Evolutionary conservation across 73 alveolate genomes (phyloP).

Genomic region (Paramecium pentaurelia): DNA sequence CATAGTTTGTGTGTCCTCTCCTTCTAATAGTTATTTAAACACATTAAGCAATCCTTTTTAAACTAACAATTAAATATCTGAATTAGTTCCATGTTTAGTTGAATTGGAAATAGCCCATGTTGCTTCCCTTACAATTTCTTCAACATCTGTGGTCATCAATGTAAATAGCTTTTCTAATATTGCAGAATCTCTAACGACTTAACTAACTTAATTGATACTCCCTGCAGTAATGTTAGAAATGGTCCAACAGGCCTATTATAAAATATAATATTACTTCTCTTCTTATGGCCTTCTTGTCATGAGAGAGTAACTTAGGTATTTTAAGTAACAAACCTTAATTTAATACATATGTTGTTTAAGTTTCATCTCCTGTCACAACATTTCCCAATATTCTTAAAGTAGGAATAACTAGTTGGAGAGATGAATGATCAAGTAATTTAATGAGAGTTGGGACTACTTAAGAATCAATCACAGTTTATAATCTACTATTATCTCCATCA

Average conservation of each 20-base stretch:
- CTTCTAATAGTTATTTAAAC: slow-evolving; percentile 57
- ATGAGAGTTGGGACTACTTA: slow-evolving; percentile 78
- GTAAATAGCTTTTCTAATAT: slow-evolving; percentile 67
- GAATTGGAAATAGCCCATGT: slow-evolving; percentile 92
- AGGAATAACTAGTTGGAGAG: slow-evolving; percentile 72
- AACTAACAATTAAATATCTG: slow-evolving; percentile 72
- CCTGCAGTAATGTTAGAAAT: slow-evolving; percentile 96
- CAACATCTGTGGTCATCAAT: slow-evolving; percentile 66
- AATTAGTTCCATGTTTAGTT: slow-evolving; percentile 79
- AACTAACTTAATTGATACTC: slow-evolving; percentile 73
- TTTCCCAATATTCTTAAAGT: slow-evolving; percentile 94
- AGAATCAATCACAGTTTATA: slow-evolving; percentile 81
- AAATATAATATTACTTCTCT: slow-evolving; percentile 68
- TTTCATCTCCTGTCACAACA: slow-evolving; percentile 90
- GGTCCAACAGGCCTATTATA: slow-evolving; percentile 83
- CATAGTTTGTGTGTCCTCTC: slow-evolving; percentile 75
- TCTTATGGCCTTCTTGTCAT: slow-evolving; percentile 78
- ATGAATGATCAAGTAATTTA: slow-evolving; percentile 74
- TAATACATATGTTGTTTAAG: slow-evolving; percentile 82
- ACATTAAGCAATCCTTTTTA: slow-evolving; percentile 78
- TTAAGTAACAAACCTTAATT: slow-evolving; percentile 79
- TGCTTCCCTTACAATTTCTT: slow-evolving; percentile 88
- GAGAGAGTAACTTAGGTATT: slow-evolving; percentile 71
- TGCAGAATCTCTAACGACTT: slow-evolving; percentile 68
- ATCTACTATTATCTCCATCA: slow-evolving; percentile 93